A percentile compares a stretch with the other conserved stretches of the same genome.
Evolutionary conservation across 192 early-diverging fungal species (phyloP).

Genomic region (Linderina pennispora): DNA sequence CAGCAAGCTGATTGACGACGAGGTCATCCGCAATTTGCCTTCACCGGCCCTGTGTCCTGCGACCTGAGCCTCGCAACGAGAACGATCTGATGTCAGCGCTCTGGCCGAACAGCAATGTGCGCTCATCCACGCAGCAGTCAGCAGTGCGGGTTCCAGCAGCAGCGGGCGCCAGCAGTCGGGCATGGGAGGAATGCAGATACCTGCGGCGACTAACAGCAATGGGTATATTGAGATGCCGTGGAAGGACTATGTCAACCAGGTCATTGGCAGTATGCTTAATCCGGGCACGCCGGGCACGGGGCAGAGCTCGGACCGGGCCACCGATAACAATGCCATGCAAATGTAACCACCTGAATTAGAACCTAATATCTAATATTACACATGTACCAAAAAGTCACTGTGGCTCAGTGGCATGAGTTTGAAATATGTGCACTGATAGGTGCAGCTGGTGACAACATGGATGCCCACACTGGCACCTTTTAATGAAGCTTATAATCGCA

Average conservation of each 20-base stretch:
- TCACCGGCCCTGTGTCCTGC: slow-evolving; percentile 23
- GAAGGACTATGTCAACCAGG: slow-evolving; percentile 33
- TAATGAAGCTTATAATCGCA: too few species aligned
- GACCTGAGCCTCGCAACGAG: slow-evolving; percentile 10
- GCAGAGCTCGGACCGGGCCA: too few species aligned
- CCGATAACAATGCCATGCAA: too few species aligned
- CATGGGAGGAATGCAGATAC: background rate
- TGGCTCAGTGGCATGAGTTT: too few species aligned
- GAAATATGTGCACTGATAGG: too few species aligned
- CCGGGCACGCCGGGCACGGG: too few species aligned
- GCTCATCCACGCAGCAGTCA: background rate
- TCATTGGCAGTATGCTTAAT: too few species aligned
- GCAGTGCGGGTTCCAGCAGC: background rate
- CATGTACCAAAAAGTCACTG: too few species aligned
- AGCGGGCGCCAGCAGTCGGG: background rate
- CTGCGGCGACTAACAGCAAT: background rate
- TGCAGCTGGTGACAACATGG: too few species aligned
- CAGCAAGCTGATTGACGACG: slow-evolving; percentile 25
- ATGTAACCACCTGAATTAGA: too few species aligned
- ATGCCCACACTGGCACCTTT: too few species aligned
- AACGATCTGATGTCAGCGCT: background rate
- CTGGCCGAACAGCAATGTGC: background rate
- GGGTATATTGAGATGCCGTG: slow-evolving; percentile 11
- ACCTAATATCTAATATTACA: too few species aligned
- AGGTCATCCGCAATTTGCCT: slow-evolving; percentile 24